These are phyloP conservation scores for Arthromyces matolae DNA, from an alignment of 768 basidiomycete species.

Conservation along the genomic window DNA sequence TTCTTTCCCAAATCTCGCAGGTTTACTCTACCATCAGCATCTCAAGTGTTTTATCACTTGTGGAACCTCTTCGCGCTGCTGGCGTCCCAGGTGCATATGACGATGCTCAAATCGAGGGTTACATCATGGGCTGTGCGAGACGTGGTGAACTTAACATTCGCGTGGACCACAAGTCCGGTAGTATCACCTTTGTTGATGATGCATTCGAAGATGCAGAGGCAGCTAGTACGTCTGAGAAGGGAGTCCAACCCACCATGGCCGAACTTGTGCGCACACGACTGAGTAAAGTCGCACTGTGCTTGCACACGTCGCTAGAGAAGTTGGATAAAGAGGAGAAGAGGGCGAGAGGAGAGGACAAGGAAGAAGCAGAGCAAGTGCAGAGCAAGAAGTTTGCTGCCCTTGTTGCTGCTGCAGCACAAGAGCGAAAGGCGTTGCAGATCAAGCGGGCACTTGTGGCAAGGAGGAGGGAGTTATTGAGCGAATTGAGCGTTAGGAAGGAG, in stretches of 20 bases:
- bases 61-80: slow-evolving; percentile 64
- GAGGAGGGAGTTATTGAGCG: slow-evolving; percentile 79
- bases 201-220: slow-evolving; percentile 44
- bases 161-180: slow-evolving; percentile 84
- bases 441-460: slow-evolving; percentile 80
- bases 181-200: slow-evolving; percentile 81
- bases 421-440: slow-evolving; percentile 73
- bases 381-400: slow-evolving; percentile 55
- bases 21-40: slow-evolving; percentile 89
- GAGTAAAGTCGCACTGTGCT: slow-evolving; percentile 64
- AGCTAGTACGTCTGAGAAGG: slow-evolving; percentile 33
- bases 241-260: slow-evolving; percentile 67
- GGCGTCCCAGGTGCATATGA: slow-evolving; percentile 55
- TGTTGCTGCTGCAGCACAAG: slow-evolving; percentile 61
- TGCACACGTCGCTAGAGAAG: slow-evolving; percentile 65
- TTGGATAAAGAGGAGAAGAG: slow-evolving; percentile 49
- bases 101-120: slow-evolving; percentile 81
- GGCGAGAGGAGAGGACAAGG: slow-evolving; percentile 18
- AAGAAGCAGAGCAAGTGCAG: slow-evolving; percentile 50
- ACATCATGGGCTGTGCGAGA: slow-evolving; percentile 88
- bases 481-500: slow-evolving; percentile 81
- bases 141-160: slow-evolving; percentile 82
- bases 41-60: slow-evolving; percentile 70
- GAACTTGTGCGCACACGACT: slow-evolving; percentile 77
- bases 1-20: slow-evolving; percentile 88